Base-by-base conservation (phyloP, 257 asterid species). In the Nicotiana attenuata region DNA sequence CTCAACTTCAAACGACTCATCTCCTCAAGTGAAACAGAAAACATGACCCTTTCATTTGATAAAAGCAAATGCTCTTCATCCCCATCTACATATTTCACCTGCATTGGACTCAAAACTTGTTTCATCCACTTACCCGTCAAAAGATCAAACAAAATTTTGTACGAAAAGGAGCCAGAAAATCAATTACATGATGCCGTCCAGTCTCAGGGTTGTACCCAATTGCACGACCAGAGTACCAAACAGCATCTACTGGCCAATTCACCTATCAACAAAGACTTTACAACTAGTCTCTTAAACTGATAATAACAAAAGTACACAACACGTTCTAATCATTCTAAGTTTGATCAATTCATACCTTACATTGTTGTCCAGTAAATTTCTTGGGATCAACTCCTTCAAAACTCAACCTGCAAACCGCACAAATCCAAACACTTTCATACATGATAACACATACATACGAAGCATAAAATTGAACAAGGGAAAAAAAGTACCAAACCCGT, bases 171-270 rank as follows among this genome's bases (percentile, higher is more conserved):
- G 63, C 55, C 28, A 63, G 47, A 83, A 85, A 77, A 83, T 86
- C 81, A 81, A 81, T 88, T 96, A 94, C 98, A 82, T 85, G 87
- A 85, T 94, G 98, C 13, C 96, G 89, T 13, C 90, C 89, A 69
- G 91, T 88, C 89, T 91, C 92, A 15, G 84, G 78, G 85, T 84
- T 84, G 84, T 92, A 92, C 76, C 89, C 92, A 66, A 68, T 85
- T 77, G 94, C 76, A 24, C 77, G 84, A 56, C 96, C 99, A 53
- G 45, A 24, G 86, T 94, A 96, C 99, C 98, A 96, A 82, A 83
- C 88, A 73, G 94, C 98, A 90, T 96, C 99, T 89, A 94, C 84
- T 17, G 99, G 99, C 99, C 99, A 96, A 85, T 84, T 91, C 3
- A 93, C 93, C 99, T 94, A 92, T 83, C 55, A 83, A 84, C 60